These are phyloP conservation scores for Blastocystis sp. DNA, from an alignment of 352 stramenopile species.

Conservation along the genomic window DNA sequence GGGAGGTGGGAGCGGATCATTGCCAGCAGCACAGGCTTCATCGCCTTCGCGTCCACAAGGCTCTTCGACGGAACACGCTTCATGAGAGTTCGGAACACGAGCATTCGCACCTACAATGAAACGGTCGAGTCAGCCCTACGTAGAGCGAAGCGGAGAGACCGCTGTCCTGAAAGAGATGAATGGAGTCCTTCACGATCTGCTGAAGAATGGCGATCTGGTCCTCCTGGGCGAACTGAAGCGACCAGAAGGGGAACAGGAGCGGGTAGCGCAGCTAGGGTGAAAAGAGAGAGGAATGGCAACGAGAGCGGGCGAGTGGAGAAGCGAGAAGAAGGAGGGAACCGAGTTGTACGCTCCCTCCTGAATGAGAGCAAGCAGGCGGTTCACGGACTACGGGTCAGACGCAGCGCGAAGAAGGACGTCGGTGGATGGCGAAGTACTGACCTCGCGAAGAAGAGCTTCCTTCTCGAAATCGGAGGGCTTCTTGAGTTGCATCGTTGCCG, in stretches of 20 bases:
- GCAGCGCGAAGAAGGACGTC: too few species aligned
- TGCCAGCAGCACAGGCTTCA: conserved; percentile 2
- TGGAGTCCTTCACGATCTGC: neutral
- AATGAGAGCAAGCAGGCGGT: neutral
- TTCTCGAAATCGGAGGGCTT: too few species aligned
- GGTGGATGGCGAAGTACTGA: too few species aligned
- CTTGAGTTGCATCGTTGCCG: too few species aligned
- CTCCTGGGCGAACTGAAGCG: neutral
- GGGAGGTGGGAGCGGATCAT: conserved; percentile 3
- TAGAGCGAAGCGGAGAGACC: neutral
- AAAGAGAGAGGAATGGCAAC: neutral
- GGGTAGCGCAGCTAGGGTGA: conserved; percentile 23
- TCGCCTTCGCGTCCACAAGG: neutral
- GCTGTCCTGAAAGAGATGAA: neutral
- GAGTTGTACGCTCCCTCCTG: neutral
- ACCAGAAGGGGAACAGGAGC: conserved; percentile 32
- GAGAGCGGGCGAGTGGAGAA: neutral
- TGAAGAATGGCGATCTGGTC: conserved; percentile 18
- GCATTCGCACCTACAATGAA: neutral
- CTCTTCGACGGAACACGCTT: neutral
- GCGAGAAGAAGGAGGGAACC: neutral
- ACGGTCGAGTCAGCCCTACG: neutral
- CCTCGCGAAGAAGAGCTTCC: too few species aligned
- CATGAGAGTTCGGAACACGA: conserved; percentile 32
- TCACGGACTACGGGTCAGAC: neutral